phyloP scores from a whole-genome alignment of 805 yeast species.

The Candida insectalens region DNA sequence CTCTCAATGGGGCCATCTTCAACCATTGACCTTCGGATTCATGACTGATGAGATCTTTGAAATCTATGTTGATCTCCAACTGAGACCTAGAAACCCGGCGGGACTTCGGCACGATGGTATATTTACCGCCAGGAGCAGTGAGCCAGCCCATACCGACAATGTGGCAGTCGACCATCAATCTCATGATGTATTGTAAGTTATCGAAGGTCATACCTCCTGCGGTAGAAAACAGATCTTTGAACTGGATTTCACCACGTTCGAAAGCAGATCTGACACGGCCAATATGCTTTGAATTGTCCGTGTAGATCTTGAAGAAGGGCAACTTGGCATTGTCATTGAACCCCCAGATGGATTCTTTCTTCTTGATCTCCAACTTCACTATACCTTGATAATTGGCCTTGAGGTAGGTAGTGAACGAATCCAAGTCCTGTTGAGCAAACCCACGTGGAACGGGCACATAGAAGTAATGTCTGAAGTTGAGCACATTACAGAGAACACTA shows the following conservation, averaged over 20 bases:
- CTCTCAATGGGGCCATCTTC: conserved; percentile 85
- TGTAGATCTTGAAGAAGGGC: conserved; percentile 70
- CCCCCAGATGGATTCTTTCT: conserved; percentile 91
- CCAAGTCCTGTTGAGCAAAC: conserved; percentile 47
- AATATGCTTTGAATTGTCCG: conserved; percentile 56
- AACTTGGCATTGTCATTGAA: conserved; percentile 68
- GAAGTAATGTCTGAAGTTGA: conserved; percentile 82
- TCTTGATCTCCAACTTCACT: conserved; percentile 49
- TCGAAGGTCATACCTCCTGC: conserved; percentile 70
- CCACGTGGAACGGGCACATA: conserved; percentile 87
- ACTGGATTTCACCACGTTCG: conserved; percentile 71
- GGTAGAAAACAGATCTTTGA: conserved; percentile 52
- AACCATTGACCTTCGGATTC: conserved; percentile 91
- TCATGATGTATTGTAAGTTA: conserved; percentile 74
- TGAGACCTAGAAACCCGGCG: conserved; percentile 67
- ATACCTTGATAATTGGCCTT: conserved; percentile 46
- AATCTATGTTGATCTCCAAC: conserved; percentile 67
- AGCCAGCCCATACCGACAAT: conserved; percentile 98
- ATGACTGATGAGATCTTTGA: conserved; percentile 63
- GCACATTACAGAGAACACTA: conserved; percentile 82
- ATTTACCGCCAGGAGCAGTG: conserved; percentile 71
- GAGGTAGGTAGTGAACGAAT: conserved; percentile 34
- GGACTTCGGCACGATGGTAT: conserved; percentile 31
- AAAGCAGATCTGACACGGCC: conserved; percentile 68
- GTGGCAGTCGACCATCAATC: conserved; percentile 87